These are phyloP conservation scores for Chlorella sp. DNA, from an alignment of 139 green algal genomes.

Conservation along the genomic window DNA sequence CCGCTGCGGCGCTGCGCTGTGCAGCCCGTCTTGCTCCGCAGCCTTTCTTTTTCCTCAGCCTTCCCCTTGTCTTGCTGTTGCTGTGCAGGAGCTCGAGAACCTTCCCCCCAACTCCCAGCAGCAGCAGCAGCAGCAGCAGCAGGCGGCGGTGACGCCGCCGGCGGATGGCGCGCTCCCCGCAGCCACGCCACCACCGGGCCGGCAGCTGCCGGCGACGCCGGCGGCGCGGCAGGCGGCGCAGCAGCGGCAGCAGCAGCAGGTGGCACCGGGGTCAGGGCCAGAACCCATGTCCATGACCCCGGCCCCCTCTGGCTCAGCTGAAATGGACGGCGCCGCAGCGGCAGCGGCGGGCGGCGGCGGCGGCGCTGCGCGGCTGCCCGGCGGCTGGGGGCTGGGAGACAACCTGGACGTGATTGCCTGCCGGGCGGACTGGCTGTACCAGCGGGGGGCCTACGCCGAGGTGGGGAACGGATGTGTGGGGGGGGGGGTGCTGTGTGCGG, in stretches of 20 bases:
- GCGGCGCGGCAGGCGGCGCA: too few relatives aligned
- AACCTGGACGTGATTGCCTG: slow-evolving; percentile 77
- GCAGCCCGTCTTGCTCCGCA: too few relatives aligned
- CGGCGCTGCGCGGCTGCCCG: background rate
- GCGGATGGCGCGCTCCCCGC: background rate
- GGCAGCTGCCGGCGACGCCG: background rate
- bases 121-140: slow-evolving; percentile 23
- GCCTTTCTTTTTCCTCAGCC: too few relatives aligned
- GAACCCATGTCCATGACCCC: slow-evolving; percentile 22
- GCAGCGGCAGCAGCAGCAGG: slow-evolving; percentile 5
- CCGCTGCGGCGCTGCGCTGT: too few relatives aligned
- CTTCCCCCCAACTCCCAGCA: background rate
- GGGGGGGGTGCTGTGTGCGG: too few relatives aligned
- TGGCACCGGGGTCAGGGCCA: background rate
- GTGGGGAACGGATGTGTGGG: too few relatives aligned
- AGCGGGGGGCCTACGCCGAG: slow-evolving; percentile 51
- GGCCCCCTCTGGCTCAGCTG: slow-evolving; percentile 1
- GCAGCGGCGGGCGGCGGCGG: background rate
- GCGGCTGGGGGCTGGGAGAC: slow-evolving; percentile 62
- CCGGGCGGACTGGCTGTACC: slow-evolving; percentile 76
- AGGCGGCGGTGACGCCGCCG: background rate
- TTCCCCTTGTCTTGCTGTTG: too few relatives aligned
- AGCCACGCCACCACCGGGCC: slow-evolving; percentile 19
- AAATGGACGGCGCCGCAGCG: background rate
- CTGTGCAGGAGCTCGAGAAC: background rate